phyloP scores from a whole-genome alignment of 441 rosid genomes.

The Mallotus japonicus region DNA sequence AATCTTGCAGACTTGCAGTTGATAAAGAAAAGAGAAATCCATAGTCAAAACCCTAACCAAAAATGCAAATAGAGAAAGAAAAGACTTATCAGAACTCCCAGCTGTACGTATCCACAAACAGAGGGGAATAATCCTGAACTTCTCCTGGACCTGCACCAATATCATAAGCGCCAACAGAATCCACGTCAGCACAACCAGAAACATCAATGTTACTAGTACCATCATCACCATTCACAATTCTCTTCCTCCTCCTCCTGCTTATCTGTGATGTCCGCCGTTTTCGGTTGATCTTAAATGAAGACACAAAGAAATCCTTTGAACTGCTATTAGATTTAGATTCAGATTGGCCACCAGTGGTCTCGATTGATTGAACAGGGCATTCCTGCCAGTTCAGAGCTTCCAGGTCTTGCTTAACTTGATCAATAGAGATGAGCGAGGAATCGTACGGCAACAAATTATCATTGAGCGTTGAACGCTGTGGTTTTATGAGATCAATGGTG shows the following conservation, averaged over 20 bases:
- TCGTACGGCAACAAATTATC: slow-evolving; percentile 5
- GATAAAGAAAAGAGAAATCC: not conserved
- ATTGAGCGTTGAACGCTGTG: slow-evolving; percentile 12
- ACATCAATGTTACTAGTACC: not conserved
- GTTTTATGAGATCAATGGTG: slow-evolving; percentile 11
- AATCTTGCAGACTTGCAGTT: not conserved
- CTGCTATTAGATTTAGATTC: not conserved
- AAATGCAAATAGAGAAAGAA: not conserved
- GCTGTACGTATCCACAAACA: slow-evolving; percentile 13
- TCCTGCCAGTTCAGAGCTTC: slow-evolving; percentile 24
- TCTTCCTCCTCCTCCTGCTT: not conserved
- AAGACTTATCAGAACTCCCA: slow-evolving; percentile 15
- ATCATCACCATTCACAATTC: not conserved
- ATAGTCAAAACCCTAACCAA: not conserved
- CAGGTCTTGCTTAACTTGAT: slow-evolving; percentile 17
- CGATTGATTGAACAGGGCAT: slow-evolving; percentile 14
- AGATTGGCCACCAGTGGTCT: not conserved
- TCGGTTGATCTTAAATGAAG: slow-evolving; percentile 13
- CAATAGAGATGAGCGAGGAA: slow-evolving; percentile 9
- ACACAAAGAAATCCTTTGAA: not conserved
- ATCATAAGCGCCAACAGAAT: not conserved
- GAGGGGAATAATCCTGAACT: not conserved
- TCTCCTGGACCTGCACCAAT: not conserved
- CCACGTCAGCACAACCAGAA: not conserved
- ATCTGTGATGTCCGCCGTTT: slow-evolving; percentile 16